These are phyloP conservation scores for Pyronema omphalodes DNA, from an alignment of 495 filamentous ascomycete species.

Conservation along the genomic window DNA sequence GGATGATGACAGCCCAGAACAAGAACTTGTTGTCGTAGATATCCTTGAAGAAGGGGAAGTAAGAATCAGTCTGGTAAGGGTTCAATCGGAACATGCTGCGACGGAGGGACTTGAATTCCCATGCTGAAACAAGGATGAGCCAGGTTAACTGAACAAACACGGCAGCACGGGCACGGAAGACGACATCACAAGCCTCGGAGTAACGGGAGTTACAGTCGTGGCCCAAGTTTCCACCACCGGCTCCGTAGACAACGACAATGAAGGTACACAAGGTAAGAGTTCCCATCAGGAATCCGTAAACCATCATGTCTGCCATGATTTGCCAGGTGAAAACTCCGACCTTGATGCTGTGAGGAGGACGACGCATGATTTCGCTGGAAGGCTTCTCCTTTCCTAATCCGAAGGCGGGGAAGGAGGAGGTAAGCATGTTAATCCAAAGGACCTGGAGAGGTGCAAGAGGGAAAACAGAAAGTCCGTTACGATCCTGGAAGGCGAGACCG, in stretches of 20 bases:
- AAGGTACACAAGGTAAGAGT: conserved; percentile 44
- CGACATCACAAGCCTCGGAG: conserved; percentile 34
- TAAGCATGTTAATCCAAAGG: conserved; percentile 58
- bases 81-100: conserved; percentile 45
- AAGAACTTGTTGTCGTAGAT: conserved; percentile 51
- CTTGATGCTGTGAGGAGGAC: conserved; percentile 44
- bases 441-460: conserved; percentile 51
- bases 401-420: conserved; percentile 48
- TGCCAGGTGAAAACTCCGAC: conserved; percentile 49
- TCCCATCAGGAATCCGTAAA: conserved; percentile 50
- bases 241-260: conserved; percentile 44
- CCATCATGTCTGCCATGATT: conserved; percentile 50
- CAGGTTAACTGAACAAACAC: conserved; percentile 54
- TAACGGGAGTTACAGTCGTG: conserved; percentile 42
- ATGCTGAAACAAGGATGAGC: conserved; percentile 46
- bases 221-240: conserved; percentile 41
- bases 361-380: conserved; percentile 44
- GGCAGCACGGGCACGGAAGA: conserved; percentile 54
- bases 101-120: conserved; percentile 49
- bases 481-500: conserved; percentile 50
- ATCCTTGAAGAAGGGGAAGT: conserved; percentile 37
- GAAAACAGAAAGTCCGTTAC: conserved; percentile 41
- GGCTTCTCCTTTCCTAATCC: conserved; percentile 51
- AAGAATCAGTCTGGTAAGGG: conserved; percentile 29
- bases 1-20: conserved; percentile 49